These are phyloP conservation scores for Mikania micrantha DNA, from an alignment of 129 eudicot species.

Conservation along the genomic window DNA sequence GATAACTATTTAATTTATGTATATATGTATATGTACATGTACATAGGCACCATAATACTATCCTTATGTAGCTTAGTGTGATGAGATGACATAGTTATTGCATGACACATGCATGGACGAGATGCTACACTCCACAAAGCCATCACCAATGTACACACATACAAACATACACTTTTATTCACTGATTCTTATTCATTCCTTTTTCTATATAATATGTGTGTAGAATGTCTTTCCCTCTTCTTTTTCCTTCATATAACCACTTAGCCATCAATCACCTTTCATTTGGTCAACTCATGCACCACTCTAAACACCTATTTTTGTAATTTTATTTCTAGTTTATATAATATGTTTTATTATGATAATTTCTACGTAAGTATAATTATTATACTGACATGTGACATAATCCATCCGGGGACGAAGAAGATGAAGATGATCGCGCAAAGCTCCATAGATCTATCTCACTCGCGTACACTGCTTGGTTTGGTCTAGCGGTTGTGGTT, in stretches of 20 bases:
- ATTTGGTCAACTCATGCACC: constrained; percentile 25
- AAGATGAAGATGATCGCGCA: constrained; percentile 32
- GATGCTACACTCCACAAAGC: constrained; percentile 27
- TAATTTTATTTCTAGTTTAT: neutral
- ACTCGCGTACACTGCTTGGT: constrained; percentile 25
- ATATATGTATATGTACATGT: neutral
- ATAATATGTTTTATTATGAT: no score
- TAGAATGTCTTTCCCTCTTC: constrained; percentile 18
- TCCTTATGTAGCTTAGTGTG: neutral
- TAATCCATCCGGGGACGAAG: constrained; percentile 41
- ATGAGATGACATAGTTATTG: constrained; percentile 7
- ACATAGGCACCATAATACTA: neutral
- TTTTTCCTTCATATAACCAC: neutral
- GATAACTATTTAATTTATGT: neutral
- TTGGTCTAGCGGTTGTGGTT: constrained; percentile 11
- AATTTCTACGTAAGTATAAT: neutral
- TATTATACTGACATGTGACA: constrained; percentile 51
- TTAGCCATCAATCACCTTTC: constrained; percentile 21
- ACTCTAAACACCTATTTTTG: constrained; percentile 11
- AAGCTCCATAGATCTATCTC: constrained; percentile 53
- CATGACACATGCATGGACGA: constrained; percentile 19
- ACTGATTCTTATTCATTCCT: constrained; percentile 29
- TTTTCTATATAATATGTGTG: constrained; percentile 26
- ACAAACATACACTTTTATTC: constrained; percentile 35
- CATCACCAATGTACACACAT: constrained; percentile 30